These are phyloP conservation scores for Furcasterigmium sp. DNA, from an alignment of 2,329 filamentous ascomycete genomes.

Conservation along the genomic window DNA sequence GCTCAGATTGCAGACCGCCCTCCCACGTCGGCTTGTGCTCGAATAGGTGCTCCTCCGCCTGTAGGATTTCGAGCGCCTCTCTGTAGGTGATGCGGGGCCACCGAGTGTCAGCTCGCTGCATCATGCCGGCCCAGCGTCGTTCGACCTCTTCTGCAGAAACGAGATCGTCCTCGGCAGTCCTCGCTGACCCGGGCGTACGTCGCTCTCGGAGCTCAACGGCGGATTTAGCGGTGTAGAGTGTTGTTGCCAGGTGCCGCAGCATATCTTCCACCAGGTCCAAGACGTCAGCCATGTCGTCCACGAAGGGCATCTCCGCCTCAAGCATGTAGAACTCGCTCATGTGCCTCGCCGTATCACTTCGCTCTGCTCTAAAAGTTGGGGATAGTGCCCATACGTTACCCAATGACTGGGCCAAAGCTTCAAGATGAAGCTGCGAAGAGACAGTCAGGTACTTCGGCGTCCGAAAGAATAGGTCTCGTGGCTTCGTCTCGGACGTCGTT, in stretches of 20 bases:
- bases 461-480: slow-evolving; percentile 64
- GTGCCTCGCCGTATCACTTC: slow-evolving; percentile 88
- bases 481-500: slow-evolving; percentile 17
- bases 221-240: slow-evolving; percentile 33
- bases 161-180: slow-evolving; percentile 25
- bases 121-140: slow-evolving; percentile 68
- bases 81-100: slow-evolving; percentile 86
- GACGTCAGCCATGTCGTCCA: slow-evolving; percentile 61
- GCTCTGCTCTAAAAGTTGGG: slow-evolving; percentile 89
- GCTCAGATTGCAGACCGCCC: slow-evolving; percentile 77
- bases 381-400: slow-evolving; percentile 92
- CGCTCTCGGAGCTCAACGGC: slow-evolving; percentile 35
- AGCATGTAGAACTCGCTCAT: slow-evolving; percentile 99
- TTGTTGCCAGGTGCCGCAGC: slow-evolving; percentile 49
- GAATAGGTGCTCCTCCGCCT: slow-evolving; percentile 58
- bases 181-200: slow-evolving; percentile 10
- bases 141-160: slow-evolving; percentile 47
- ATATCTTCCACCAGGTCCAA: slow-evolving; percentile 79
- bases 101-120: slow-evolving; percentile 27
- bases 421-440: slow-evolving; percentile 88
- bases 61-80: slow-evolving; percentile 66
- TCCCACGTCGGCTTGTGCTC: slow-evolving; percentile 65
- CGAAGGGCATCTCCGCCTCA: slow-evolving; percentile 83
- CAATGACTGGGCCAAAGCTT: slow-evolving; percentile 82
- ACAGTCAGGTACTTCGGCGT: slow-evolving; percentile 92